Base-by-base conservation (phyloP, 306 rosid genomes). In the Lablab purpureus region DNA sequence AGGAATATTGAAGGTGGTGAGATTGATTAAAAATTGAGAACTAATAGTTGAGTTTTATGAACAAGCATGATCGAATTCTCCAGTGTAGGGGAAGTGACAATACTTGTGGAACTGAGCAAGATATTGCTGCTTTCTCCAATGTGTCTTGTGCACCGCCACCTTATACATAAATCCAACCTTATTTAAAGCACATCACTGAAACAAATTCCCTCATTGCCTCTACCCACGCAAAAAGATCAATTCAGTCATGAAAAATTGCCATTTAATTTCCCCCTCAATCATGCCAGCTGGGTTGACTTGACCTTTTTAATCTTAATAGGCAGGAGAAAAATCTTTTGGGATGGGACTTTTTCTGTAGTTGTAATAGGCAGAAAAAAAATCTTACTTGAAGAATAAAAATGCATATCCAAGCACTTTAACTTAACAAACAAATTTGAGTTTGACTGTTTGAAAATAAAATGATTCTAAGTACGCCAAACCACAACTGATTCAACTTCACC, bases 401-500 rank as follows among this genome's bases (percentile, higher is more conserved):
- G 17, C 34, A 37, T 60, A 32, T 36, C 10, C 43, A 59, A 58
- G 37, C 27, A 45, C 25, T 70, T 52, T 22, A 58, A 59, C 32
- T 56, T 22, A 19, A 76, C 45, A 76, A 18, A 37, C 25, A 80
- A 59, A 36, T 17, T 77, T 49, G 67, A 40, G 76, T 51, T 73
- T 72, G 40, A 45, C 15, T 40, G 50, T 59, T 50, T 60, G 47
- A 74, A 73, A 77, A 5, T 41, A 49, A 46, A 70, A 76, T 37
- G 41, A 34, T 52, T 43, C 41, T 47, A 36, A 10, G 7, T 25
- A 58, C 52, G 76, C 68, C 67, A 60, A 60, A 51, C 18, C 30
- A 25, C 28, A 67, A 50, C 21, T 14, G 14, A 32, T 58, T 67
- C 19, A 71, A 47, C 78, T 58, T 66, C 13, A 67, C 36, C 21